These are phyloP conservation scores for Clitopilus hobsonii DNA, from an alignment of 768 basidiomycete species.

Conservation along the genomic window DNA sequence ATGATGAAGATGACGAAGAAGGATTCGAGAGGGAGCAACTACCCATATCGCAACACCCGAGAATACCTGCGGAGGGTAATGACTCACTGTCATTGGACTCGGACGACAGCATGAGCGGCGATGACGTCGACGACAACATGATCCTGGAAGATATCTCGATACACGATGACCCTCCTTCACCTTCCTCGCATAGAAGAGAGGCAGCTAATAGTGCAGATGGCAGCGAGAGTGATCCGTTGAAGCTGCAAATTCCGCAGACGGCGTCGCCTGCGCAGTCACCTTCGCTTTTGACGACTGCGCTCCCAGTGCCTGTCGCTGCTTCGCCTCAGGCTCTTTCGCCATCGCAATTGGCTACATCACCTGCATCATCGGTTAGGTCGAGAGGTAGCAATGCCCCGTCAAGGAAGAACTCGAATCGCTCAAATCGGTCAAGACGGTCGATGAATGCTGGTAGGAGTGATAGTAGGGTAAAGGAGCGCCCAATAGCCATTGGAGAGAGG, in stretches of 20 bases:
- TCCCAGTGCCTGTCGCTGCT: conserved; percentile 17
- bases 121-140: conserved; percentile 71
- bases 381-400: conserved; percentile 22
- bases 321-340: conserved; percentile 16
- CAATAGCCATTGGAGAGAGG: conserved; percentile 65
- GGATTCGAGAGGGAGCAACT: conserved; percentile 29
- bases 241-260: conserved; percentile 20
- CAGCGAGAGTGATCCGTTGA: conserved; percentile 10
- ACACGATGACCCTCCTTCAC: conserved; percentile 49
- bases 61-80: conserved; percentile 17
- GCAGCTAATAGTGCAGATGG: neutral
- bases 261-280: conserved; percentile 26
- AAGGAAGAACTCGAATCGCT: conserved; percentile 51
- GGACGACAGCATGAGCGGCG: conserved; percentile 74
- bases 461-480: neutral
- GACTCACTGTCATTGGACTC: conserved; percentile 56
- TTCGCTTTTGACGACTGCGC: conserved; percentile 23
- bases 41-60: conserved; percentile 51
- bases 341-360: conserved; percentile 22
- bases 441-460: neutral
- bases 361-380: conserved; percentile 19
- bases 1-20: neutral
- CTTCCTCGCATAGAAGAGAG: neutral
- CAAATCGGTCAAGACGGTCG: conserved; percentile 12
- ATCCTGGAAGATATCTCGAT: conserved; percentile 78